Evolutionary conservation across 768 basidiomycete genomes (phyloP), one percentile per base, ranked within the genome.

Genomic region (Suillus subluteus): DNA sequence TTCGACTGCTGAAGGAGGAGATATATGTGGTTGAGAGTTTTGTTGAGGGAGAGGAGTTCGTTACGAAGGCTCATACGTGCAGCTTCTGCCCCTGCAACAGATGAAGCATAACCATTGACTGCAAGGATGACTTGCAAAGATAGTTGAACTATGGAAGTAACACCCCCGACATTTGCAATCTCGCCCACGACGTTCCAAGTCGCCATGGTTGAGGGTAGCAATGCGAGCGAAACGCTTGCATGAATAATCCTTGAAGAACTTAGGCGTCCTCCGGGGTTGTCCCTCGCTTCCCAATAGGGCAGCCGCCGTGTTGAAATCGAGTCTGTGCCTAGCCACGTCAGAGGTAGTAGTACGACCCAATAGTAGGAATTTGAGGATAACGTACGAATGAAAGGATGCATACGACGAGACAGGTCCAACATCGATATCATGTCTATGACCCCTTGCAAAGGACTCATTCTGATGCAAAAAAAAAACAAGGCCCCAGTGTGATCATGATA

Each of bases 51-150:
- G 18, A 35, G 9, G 55, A 56, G 55, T 56, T 12, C 55, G 55
- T 56, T 56, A 30, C 11, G 8, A 56, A 56, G 55, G 5, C 55
- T 56, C 32, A 56, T 56, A 6, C 55, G 55, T n/a, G 52, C 48
- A 23, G 48, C 52, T 18, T 56, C 32, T 56, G 32, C 55, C 9
- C 55, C 55, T 21, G 55, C 55, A 35, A 56, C 32, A 11, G 55
- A 56, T 35, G 55, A 56, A 35, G 55, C 32, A 56, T 56, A 56
- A 21, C 55, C 35, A 21, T 56, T 56, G 18, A 56, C 55, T 35
- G 55, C 55, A 56, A 35, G 1, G 32, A 56, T 35, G 5, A 56
- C 18, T 56, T 56, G 55, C 55, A 35, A 18, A 56, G 55, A 56
- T 35, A 56, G 55, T 56, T 56, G 32, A 56, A 35, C 32, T 12